Evolutionary conservation across 176 grass and related monocot species (phyloP).

Genomic region (Phoenix roebelenii): DNA sequence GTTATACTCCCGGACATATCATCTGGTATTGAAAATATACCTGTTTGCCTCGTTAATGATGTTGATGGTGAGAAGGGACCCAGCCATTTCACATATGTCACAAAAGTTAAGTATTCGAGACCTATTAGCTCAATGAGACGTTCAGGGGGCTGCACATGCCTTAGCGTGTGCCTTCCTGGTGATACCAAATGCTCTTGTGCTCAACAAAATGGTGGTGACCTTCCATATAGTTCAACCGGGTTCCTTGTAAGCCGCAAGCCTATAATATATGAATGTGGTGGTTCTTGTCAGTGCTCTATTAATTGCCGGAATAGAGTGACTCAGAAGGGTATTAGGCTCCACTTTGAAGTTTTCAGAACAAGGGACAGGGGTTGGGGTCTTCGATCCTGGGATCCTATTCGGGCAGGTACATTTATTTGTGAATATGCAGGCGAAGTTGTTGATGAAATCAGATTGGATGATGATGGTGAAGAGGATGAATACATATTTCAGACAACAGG

Average conservation of each 20-base stretch:
- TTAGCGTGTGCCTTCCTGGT: conserved; percentile 60
- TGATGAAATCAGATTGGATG: conserved; percentile 31
- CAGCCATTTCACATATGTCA: conserved; percentile 60
- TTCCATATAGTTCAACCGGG: conserved; percentile 78
- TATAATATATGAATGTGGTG: conserved; percentile 62
- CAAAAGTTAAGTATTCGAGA: conserved; percentile 34
- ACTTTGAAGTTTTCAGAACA: conserved; percentile 95
- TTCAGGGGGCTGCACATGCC: conserved; percentile 45
- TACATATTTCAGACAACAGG: conserved; percentile 57
- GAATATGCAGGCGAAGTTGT: conserved; percentile 76
- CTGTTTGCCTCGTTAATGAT: conserved; percentile 85
- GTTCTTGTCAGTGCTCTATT: conserved; percentile 55
- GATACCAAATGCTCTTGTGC: conserved; percentile 54
- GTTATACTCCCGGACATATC: conserved; percentile 78
- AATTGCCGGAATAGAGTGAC: conserved; percentile 80
- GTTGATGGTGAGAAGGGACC: conserved; percentile 65
- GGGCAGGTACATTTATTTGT: conserved; percentile 80
- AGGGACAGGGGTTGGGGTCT: conserved; percentile 78
- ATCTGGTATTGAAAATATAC: conserved; percentile 63
- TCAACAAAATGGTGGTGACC: conserved; percentile 48
- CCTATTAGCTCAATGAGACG: conserved; percentile 40
- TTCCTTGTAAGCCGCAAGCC: conserved; percentile 63
- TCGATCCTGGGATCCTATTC: conserved; percentile 76
- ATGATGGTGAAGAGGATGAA: conserved; percentile 52
- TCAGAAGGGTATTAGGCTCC: conserved; percentile 59